Evolutionary conservation across 169 alveolate genomes (phyloP), one percentile per base, ranked within the genome.

Genomic region (Plasmodium knowlesi): DNA sequence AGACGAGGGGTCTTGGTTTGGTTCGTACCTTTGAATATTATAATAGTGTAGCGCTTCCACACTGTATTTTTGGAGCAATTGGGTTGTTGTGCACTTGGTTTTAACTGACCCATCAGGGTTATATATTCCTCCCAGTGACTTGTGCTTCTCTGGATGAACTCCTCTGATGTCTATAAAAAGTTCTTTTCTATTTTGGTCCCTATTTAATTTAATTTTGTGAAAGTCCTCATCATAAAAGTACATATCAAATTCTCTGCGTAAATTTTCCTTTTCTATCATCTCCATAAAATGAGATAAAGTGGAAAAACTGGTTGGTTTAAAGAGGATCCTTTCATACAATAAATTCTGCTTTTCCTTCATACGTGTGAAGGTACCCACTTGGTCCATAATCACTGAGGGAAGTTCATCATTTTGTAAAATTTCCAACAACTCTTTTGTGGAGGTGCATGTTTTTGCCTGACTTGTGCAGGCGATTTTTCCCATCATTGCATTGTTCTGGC

Each of bases 21-120:
- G 57, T 43, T 86, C 74, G 81, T 86, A 86, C 67, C 93, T 86
- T 76, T 86, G 93, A 57, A 86, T 86, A 25, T 86, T 86, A 22
- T 86, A 86, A 30, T 76, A 86, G 12, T 67, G 41, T 3, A 86
- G 81, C 28, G 84, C 30, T 19, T 53, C 22, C 10, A 86, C 80
- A 34, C 46, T 76, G 41, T 86, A 34, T 43, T 86, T 73, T 43
- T 86, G 43, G 10, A 86, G n/a, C 57, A 22, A 86, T 14, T 43
- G 30, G 37, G 43, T 86, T 34, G 61, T 37, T 67, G 10, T 22
- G n/a, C 76, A 67, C 14, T n/a, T 67, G n/a, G 30, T 19, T 19
- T 67, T 50, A 50, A 50, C 61, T 50, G 61, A 50, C 6, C 61
- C 61, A 50, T 50, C 14, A 1, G 3, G 39, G 10, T 5, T 19